phyloP scores from a whole-genome alignment of 306 rosid species.

The Ammopiptanthus mongolicus region DNA sequence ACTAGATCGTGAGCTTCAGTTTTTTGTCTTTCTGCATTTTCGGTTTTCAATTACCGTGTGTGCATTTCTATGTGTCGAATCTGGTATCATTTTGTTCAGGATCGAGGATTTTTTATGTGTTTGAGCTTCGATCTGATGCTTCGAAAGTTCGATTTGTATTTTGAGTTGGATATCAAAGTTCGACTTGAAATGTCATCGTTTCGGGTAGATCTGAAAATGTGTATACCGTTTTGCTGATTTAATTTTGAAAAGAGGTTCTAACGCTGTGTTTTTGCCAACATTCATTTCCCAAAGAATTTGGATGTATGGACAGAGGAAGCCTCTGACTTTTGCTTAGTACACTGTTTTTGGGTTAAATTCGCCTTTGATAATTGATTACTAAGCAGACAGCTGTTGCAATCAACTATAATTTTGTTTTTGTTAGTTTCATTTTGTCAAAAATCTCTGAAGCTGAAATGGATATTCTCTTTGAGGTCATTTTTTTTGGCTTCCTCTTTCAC shows the following conservation, averaged over 20 bases:
- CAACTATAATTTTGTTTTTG: not conserved
- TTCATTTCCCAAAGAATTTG: too few relatives aligned
- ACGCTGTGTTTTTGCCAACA: not conserved
- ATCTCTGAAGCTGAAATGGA: not conserved
- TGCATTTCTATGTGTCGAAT: not conserved
- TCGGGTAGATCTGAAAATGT: constrained; percentile 39
- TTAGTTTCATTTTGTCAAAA: not conserved
- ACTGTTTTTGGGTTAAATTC: not conserved
- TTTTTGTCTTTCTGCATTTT: constrained; percentile 17
- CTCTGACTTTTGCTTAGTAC: not conserved
- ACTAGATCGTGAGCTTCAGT: constrained; percentile 4
- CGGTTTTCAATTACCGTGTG: not conserved
- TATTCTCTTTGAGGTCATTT: not conserved
- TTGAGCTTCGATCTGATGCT: constrained; percentile 37
- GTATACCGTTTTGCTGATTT: not conserved
- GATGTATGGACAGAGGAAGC: not conserved
- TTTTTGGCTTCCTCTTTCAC: too few relatives aligned
- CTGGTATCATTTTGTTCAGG: not conserved
- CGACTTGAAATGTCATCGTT: constrained; percentile 13
- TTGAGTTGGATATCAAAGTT: too few relatives aligned
- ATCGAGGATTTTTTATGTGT: constrained; percentile 15
- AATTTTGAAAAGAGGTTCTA: not conserved
- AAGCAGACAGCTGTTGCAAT: not conserved
- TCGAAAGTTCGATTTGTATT: not conserved
- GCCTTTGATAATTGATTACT: not conserved